Conservation (phyloP, 2,329 filamentous ascomycete genomes). For the Exophiala sp. region DNA sequence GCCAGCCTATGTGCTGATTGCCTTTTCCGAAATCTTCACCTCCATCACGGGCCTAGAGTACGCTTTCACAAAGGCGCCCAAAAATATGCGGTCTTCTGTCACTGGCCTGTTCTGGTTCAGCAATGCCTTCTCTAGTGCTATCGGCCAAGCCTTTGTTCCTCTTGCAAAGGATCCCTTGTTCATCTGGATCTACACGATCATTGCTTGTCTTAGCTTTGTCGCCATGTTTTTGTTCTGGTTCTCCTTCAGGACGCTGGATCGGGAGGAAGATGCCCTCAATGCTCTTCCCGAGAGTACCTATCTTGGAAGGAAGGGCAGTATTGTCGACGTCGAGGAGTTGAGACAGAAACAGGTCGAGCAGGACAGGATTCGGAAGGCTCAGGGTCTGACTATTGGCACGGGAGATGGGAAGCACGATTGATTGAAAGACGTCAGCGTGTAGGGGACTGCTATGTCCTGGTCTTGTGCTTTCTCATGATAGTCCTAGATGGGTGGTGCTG, state of each 20-base stretch:
- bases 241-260: constrained; percentile 59
- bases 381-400: not conserved
- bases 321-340: constrained; percentile 9
- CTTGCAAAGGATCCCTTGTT: constrained; percentile 59
- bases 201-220: constrained; percentile 56
- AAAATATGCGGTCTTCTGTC: constrained; percentile 57
- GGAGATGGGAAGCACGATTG: no score
- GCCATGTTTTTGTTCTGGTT: constrained; percentile 63
- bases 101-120: constrained; percentile 60
- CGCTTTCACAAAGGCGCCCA: constrained; percentile 66
- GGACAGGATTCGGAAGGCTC: constrained; percentile 11
- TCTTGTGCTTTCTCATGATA: no score
- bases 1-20: constrained; percentile 49
- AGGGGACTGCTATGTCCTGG: no score
- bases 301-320: constrained; percentile 4
- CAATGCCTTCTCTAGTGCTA: constrained; percentile 60
- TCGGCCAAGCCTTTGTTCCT: constrained; percentile 62
- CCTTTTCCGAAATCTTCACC: constrained; percentile 53
- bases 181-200: constrained; percentile 64
- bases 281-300: constrained; percentile 11
- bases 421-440: no score
- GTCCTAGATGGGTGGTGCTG: no score
- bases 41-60: constrained; percentile 66
- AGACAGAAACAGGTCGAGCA: constrained; percentile 1
- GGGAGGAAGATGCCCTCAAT: constrained; percentile 62